Conservation (phyloP, 768 basidiomycete genomes). For the Pholiota microspora region DNA sequence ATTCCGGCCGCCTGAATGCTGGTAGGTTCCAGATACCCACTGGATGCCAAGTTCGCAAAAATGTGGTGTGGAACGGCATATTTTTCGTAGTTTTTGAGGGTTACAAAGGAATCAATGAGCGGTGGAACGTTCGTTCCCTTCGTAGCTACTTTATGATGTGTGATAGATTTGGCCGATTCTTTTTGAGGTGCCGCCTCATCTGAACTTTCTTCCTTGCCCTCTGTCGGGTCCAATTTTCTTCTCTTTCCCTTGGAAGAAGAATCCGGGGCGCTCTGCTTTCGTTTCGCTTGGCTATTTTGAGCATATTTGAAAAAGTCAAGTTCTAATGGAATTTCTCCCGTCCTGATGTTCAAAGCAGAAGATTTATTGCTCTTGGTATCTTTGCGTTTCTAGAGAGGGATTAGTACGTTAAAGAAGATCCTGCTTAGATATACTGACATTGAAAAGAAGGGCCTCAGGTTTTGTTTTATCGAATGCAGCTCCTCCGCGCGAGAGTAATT, state of each 20-base stretch:
- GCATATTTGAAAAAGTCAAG: conserved; percentile 94
- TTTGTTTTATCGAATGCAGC: conserved; percentile 82
- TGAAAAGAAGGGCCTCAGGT: conserved; percentile 69
- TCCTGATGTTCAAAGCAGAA: conserved; percentile 16
- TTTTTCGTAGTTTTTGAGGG: conserved; percentile 51
- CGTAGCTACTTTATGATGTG: conserved; percentile 60
- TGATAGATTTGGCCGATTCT: not conserved
- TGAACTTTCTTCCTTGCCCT: conserved; percentile 26
- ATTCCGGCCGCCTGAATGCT: conserved; percentile 80
- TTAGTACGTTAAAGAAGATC: not conserved
- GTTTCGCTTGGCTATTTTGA: conserved; percentile 50
- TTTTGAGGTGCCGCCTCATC: conserved; percentile 12
- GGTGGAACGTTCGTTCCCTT: conserved; percentile 74
- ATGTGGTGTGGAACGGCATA: conserved; percentile 50
- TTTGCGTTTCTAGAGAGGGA: conserved; percentile 11
- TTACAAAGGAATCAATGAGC: conserved; percentile 56
- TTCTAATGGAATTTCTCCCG: conserved; percentile 62
- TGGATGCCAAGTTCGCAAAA: conserved; percentile 58
- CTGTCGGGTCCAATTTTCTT: conserved; percentile 35
- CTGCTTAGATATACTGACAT: conserved; percentile 38
- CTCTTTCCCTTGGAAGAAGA: conserved; percentile 27
- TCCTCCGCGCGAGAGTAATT: conserved; percentile 85
- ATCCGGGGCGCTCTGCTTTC: conserved; percentile 34
- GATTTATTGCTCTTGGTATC: conserved; percentile 1
- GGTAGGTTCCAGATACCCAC: conserved; percentile 68